Percentiles rank a stretch among this genome's conserved stretches.
These are phyloP conservation scores for Dothideomycetidae sp. DNA, from an alignment of 2,329 filamentous ascomycete genomes.

Conservation along the genomic window DNA sequence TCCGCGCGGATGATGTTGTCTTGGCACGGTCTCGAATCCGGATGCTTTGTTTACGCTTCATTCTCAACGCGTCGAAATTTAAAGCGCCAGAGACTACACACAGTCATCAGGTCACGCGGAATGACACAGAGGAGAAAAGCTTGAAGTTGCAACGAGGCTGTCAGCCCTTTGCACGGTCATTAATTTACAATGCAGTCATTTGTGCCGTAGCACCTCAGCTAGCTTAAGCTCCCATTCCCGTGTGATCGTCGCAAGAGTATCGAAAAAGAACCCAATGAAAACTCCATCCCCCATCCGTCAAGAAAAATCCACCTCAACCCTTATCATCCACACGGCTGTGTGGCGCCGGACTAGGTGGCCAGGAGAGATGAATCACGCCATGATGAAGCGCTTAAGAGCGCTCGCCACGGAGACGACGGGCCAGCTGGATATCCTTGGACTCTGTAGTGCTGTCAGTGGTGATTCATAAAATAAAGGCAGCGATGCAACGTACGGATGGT, in stretches of 20 bases:
- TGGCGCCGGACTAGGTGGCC: constrained; percentile 3
- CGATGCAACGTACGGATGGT: constrained; percentile 45
- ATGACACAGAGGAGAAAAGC: neutral
- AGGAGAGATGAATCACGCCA: constrained; percentile 11
- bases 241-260: constrained; percentile 12
- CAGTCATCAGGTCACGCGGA: too few relatives aligned
- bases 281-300: constrained; percentile 12
- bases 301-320: constrained; percentile 10
- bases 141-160: constrained; percentile 7
- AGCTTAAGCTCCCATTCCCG: constrained; percentile 12
- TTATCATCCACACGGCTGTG: neutral
- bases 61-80: too few relatives aligned
- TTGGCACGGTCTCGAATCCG: too few relatives aligned
- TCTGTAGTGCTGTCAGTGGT: constrained; percentile 24
- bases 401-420: constrained; percentile 44
- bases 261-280: constrained; percentile 10
- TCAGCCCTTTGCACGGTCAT: constrained; percentile 20
- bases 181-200: constrained; percentile 26
- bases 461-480: neutral
- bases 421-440: constrained; percentile 88
- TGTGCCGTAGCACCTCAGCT: constrained; percentile 11
- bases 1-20: too few relatives aligned
- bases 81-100: too few relatives aligned
- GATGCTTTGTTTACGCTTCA: too few relatives aligned
- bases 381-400: constrained; percentile 31